Conservation (phyloP, 345 rosid species). For the Sonneratia alba region DNA sequence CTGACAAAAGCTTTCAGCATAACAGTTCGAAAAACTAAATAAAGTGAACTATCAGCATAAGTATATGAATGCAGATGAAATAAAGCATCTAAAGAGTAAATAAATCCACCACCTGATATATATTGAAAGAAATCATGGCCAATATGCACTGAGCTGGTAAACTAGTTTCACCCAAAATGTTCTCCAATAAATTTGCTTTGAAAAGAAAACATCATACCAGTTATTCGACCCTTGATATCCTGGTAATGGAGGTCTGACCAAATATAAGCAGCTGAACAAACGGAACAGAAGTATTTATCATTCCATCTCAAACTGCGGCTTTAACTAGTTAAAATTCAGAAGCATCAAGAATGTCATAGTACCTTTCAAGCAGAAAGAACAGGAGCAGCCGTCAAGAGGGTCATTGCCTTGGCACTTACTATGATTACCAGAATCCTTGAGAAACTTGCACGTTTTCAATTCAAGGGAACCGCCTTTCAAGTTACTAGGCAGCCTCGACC, state of each 20-base stretch:
- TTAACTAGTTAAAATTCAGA: background rate
- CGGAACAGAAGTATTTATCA: background rate
- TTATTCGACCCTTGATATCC: conserved; percentile 69
- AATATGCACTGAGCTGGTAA: background rate
- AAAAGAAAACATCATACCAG: conserved; percentile 30
- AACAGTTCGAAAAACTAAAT: background rate
- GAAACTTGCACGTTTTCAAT: conserved; percentile 37
- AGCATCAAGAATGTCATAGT: conserved; percentile 1
- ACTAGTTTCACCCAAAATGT: background rate
- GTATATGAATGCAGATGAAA: background rate
- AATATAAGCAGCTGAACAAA: conserved; percentile 66
- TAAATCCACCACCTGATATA: background rate
- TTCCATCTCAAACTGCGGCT: background rate
- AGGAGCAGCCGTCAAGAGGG: conserved; percentile 54
- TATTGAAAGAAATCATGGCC: too few relatives aligned
- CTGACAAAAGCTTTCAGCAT: background rate
- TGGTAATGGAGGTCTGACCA: conserved; percentile 93
- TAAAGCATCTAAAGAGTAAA: background rate
- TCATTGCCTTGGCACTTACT: conserved; percentile 26
- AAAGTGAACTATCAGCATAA: background rate
- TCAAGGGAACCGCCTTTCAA: conserved; percentile 30
- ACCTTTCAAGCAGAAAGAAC: conserved; percentile 89
- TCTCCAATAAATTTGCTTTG: background rate
- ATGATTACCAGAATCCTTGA: conserved; percentile 24
- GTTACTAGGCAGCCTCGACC: conserved; percentile 30